Conservation (phyloP, 805 yeast species). For the Ogataea allantospora region DNA sequence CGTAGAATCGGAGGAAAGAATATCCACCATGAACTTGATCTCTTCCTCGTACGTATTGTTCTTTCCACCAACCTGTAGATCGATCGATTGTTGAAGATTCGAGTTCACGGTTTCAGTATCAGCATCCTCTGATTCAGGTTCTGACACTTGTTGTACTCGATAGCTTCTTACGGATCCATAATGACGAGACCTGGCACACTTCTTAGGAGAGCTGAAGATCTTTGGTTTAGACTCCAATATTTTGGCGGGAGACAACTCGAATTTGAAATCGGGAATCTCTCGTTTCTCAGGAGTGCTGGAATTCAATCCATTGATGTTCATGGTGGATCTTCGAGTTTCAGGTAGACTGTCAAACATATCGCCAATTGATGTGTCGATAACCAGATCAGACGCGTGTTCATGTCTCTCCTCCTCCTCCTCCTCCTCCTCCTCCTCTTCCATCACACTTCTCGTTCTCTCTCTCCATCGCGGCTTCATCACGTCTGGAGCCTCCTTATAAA, state of each 20-base stretch:
- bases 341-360: slow-evolving; percentile 9
- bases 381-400: no score
- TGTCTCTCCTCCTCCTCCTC: no score
- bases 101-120: slow-evolving; percentile 9
- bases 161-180: slow-evolving; percentile 34
- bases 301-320: background rate
- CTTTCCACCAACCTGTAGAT: slow-evolving; percentile 36
- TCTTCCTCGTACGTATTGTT: slow-evolving; percentile 19
- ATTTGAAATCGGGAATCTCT: background rate
- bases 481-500: slow-evolving; percentile 19
- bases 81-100: slow-evolving; percentile 25
- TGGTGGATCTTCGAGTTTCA: slow-evolving; percentile 3
- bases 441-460: background rate
- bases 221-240: background rate
- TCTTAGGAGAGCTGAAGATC: background rate
- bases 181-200: slow-evolving; percentile 10
- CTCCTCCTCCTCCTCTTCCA: no score
- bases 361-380: background rate
- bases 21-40: slow-evolving; percentile 12
- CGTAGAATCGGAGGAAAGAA: slow-evolving; percentile 16
- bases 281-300: background rate
- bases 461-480: background rate
- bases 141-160: slow-evolving; percentile 17
- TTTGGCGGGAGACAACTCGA: slow-evolving; percentile 1
- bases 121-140: slow-evolving; percentile 18